Evolutionary conservation across 495 filamentous ascomycete genomes (phyloP), one percentile per base, ranked within the genome.

Genomic region (Cudoniella acicularis): DNA sequence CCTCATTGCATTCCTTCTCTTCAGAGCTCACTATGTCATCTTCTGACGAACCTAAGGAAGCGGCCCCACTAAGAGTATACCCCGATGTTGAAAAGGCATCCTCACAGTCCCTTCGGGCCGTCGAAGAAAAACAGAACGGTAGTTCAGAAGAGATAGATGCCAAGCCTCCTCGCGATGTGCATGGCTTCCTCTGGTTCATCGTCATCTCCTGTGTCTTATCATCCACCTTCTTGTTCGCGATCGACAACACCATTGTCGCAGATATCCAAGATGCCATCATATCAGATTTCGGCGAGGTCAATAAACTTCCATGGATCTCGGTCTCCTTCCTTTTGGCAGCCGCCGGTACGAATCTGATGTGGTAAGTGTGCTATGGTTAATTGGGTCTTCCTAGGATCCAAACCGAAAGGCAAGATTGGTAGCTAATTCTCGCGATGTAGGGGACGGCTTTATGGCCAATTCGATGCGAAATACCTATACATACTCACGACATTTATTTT

Each of bases 211-310:
- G 58, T 2, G 62, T 67, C 17, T 56, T 62, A 0, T 52, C 22
- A 21, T 62, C 62, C 0, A 64, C 56, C 18, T 67, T 67, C 56
- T 25, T 64, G 10, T 67, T 61, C 54, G 64, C 57, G 2, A 54
- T 67, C 18, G 64, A 67, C 51, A 67, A 80, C 27, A 87, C 83
- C 47, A 82, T 87, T 20, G 82, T 82, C 4, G 84, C 84, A 21
- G 77, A 83, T 59, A 69, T 87, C 11, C 83, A 84, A 64, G 75
- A 75, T 6, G 68, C 70, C 1, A 77, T 87, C n/a, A 65, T 85
- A 47, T 69, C 73, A 25, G 41, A 56, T 0, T 81, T 87, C 30
- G 73, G 75, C 9, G 65, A 76, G 20, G 71, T 83, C 17, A 70
- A 74, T 2, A 80, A 83, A 58, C 66, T 88, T 8, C 59, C 77